Evolutionary conservation across 2,329 filamentous ascomycete species (phyloP), one percentile per base, ranked within the genome.

Genomic region (Ascochyta fabae): DNA sequence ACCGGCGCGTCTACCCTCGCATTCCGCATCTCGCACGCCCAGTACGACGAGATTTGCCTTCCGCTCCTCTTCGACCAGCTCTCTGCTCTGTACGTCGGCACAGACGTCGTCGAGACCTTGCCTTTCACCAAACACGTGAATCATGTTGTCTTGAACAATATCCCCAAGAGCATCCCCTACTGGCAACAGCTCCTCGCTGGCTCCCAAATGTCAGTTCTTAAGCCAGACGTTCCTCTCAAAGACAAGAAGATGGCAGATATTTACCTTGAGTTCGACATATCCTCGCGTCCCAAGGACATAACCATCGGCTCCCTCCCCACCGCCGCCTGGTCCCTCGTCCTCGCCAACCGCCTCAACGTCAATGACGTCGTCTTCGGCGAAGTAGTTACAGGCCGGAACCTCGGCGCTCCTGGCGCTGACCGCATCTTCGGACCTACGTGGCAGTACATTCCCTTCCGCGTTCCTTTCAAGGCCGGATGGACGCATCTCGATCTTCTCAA

Each of bases 1-100:
- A 84, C 85, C 56, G 76, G 74, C 22, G 67, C 78, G 10, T 71
- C 75, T 5, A 79, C 80, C 41, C 81, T 89, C 13, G 75, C 83
- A 55, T 81, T 88, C 68, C 83, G 87, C 52, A 82, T 90, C 51
- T 89, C 86, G 0, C 87, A 90, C 69, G 84, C 87, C 0, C 87
- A 89, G 62, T 89, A 89, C 66, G 87, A 90, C 60, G 87, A 87
- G 59, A 86, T 89, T 22, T 89, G 84, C 61, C 79, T 89, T 8
- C 83, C 86, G 0, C 76, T 81, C n/a, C 80, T 89, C 19, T 81
- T 89, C 53, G 79, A 79, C 16, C 85, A 88, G 65, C 81, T 89
- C 36, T 83, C 83, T 3, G 78, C 80, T 0, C 76, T 87, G 6
- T 86, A 83, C 45, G 67, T 78, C 38, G 78, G 76, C 7, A 57